phyloP scores from a whole-genome alignment of 73 alveolate species.

The Paramecium biaurelia region DNA sequence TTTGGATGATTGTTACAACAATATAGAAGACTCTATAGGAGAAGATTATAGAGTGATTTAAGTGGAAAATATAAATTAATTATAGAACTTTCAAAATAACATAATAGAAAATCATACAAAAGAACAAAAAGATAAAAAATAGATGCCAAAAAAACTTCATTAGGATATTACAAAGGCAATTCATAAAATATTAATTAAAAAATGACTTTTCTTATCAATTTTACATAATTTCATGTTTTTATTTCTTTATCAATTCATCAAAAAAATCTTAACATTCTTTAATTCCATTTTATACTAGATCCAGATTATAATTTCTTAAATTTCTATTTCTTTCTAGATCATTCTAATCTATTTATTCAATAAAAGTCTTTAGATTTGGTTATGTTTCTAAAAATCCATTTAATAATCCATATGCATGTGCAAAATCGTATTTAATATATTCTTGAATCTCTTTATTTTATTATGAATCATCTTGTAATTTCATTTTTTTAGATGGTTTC shows the following conservation, averaged over 20 bases:
- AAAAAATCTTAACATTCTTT: not conserved
- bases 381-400: conserved; percentile 29
- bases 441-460: not conserved
- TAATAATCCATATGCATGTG: conserved; percentile 15
- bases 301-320: not conserved
- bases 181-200: not conserved
- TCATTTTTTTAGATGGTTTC: not conserved
- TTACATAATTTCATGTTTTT: not conserved
- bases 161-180: not conserved
- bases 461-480: not conserved
- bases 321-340: not conserved
- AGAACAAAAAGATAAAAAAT: too few relatives aligned
- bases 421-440: not conserved
- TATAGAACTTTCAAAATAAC: not conserved
- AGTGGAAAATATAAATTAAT: not conserved
- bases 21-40: not conserved
- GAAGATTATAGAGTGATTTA: not conserved
- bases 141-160: not conserved
- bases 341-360: not conserved
- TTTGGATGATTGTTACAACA: not conserved
- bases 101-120: not conserved
- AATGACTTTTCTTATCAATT: not conserved
- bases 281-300: not conserved
- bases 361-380: not conserved
- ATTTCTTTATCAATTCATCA: not conserved